phyloP scores from a whole-genome alignment of 1,284 basidiomycete species.

The Cerioporus squamosus region DNA sequence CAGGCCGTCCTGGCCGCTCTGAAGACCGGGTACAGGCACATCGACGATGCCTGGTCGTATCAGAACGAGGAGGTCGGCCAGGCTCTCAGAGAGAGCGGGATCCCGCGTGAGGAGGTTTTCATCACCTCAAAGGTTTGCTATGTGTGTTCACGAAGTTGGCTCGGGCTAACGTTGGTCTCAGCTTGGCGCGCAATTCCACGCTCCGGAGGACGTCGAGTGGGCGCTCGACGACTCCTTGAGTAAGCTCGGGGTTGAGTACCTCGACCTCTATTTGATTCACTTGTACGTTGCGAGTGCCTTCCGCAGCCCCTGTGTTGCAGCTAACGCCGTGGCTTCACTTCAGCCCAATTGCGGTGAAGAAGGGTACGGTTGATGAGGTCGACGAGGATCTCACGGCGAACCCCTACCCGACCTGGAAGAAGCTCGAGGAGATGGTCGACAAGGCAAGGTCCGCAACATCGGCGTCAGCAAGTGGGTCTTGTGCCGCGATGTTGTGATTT shows the following conservation, averaged over 20 bases:
- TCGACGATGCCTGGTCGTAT: slow-evolving; percentile 79
- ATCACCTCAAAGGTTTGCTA: slow-evolving; percentile 50
- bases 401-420: slow-evolving; percentile 83
- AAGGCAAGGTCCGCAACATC: slow-evolving; percentile 83
- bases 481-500: not conserved
- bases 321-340: not conserved
- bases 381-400: slow-evolving; percentile 72
- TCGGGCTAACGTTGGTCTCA: slow-evolving; percentile 24
- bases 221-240: slow-evolving; percentile 71
- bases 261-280: slow-evolving; percentile 84
- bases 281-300: slow-evolving; percentile 65
- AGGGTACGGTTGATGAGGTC: slow-evolving; percentile 49
- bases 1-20: slow-evolving; percentile 64
- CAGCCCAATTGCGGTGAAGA: slow-evolving; percentile 75
- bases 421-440: slow-evolving; percentile 79
- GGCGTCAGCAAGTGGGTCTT: slow-evolving; percentile 76
- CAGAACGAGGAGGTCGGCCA: slow-evolving; percentile 60
- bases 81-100: slow-evolving; percentile 44
- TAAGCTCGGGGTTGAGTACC: slow-evolving; percentile 73
- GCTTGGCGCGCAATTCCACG: slow-evolving; percentile 74
- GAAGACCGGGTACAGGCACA: slow-evolving; percentile 69
- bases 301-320: too few species aligned
- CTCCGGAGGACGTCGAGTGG: slow-evolving; percentile 68
- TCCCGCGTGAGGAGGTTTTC: slow-evolving; percentile 48
- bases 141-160: not conserved